Evolutionary conservation across 2,329 filamentous ascomycete genomes (phyloP), one percentile per base, ranked within the genome.

Genomic region (Fusarium protoensiforme): DNA sequence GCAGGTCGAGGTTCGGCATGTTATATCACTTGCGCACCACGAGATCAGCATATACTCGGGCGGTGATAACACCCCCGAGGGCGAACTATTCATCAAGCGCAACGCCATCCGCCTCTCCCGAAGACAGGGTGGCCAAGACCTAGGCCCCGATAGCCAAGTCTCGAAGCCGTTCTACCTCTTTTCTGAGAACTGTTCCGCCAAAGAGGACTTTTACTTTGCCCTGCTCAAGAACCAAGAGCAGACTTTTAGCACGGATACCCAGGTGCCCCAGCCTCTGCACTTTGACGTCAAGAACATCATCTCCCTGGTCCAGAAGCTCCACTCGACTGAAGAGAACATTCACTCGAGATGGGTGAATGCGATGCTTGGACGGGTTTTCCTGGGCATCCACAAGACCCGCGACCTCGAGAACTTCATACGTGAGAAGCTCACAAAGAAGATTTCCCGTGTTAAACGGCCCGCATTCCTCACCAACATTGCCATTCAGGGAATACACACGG

Each of bases 151-250:
- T 71, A 84, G 81, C 39, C 86, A 85, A 36, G 79, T 88, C 4
- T 92, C 94, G 8, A 95, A 94, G 75, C 95, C 96, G 0, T 98
- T 98, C 83, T 98, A 92, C 79, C 86, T 99, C 6, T 99, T 98
- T 82, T 97, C 94, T 0, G 95, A 98, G 75, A 98, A 97, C 78
- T 94, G 94, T 80, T 98, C 95, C 0, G 94, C 96, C 54, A 99
- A 99, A 82, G 96, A 99, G 82, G 96, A 99, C 80, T 98, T 99
- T 83, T 99, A 99, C 81, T 96, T 98, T 82, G 93, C 96, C 14
- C 86, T 99, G 75, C 86, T 99, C 41, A 91, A 92, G 77, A 97
- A 95, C 72, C 93, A 97, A 80, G 92, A 95, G 75, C 91, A 92
- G 76, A 88, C 89, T 18, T 87, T 90, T 65, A 87, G 87, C 41